Conservation (phyloP, 768 basidiomycete genomes). For the Termitomyces sp. region DNA sequence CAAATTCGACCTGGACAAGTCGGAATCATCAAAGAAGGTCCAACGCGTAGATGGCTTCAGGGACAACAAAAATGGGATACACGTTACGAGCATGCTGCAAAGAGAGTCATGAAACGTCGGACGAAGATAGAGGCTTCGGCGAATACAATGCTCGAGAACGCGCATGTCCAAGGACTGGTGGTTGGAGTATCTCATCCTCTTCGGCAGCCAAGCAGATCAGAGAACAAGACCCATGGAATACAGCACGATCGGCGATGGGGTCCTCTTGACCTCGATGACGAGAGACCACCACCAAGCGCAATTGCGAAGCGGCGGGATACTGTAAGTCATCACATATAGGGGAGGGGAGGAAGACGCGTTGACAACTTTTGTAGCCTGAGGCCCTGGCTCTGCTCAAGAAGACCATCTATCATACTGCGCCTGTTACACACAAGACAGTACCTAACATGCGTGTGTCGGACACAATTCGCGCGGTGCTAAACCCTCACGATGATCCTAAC, state of each 20-base stretch:
- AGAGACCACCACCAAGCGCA: slow-evolving; percentile 65
- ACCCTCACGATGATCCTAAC: not conserved
- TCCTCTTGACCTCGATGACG: slow-evolving; percentile 46
- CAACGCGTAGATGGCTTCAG: slow-evolving; percentile 58
- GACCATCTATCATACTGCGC: slow-evolving; percentile 50
- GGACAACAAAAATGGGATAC: slow-evolving; percentile 59
- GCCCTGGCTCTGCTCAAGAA: slow-evolving; percentile 51
- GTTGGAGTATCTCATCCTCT: not conserved
- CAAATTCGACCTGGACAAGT: slow-evolving; percentile 49
- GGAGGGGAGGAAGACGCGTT: not conserved
- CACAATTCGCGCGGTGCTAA: slow-evolving; percentile 22
- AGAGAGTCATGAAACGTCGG: slow-evolving; percentile 38
- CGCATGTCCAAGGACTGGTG: slow-evolving; percentile 35
- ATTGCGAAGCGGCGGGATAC: slow-evolving; percentile 49
- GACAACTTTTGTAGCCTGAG: slow-evolving; percentile 32
- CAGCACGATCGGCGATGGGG: slow-evolving; percentile 30
- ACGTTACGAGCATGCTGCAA: slow-evolving; percentile 36
- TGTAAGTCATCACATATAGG: not conserved
- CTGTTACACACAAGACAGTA: slow-evolving; percentile 44
- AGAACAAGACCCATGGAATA: slow-evolving; percentile 21
- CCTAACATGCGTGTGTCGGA: slow-evolving; percentile 42
- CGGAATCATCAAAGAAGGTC: slow-evolving; percentile 70
- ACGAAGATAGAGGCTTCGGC: slow-evolving; percentile 41
- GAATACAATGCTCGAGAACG: slow-evolving; percentile 35
- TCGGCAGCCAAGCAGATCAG: not conserved